Percentiles rank a stretch among this genome's conserved stretches.
phyloP scores from a whole-genome alignment of 305 asterid species.

The Nicotiana rustica region DNA sequence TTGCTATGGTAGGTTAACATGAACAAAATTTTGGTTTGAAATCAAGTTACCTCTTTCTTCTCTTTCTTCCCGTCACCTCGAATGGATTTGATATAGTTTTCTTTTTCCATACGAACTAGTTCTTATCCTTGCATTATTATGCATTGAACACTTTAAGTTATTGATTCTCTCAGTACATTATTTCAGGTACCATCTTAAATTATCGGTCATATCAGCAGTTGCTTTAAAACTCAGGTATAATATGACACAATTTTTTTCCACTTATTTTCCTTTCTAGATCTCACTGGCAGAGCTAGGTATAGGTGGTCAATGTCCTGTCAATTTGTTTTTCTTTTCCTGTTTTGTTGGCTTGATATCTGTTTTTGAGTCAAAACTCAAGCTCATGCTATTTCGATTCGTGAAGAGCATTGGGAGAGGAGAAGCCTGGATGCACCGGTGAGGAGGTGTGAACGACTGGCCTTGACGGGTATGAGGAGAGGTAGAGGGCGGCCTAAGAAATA shows the following conservation, averaged over 20 bases:
- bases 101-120: not conserved
- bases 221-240: constrained; percentile 64
- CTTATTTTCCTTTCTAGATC: not conserved
- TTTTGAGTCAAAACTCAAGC: not conserved
- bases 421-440: no score
- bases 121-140: constrained; percentile 3
- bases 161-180: not conserved
- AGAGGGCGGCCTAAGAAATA: no score
- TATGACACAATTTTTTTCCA: not conserved
- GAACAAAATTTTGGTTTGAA: not conserved
- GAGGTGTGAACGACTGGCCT: no score
- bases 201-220: constrained; percentile 63
- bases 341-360: not conserved
- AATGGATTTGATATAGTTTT: constrained; percentile 4
- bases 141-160: not conserved
- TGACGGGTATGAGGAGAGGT: no score
- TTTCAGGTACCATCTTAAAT: constrained; percentile 73
- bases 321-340: not conserved
- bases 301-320: not conserved
- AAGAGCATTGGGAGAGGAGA: not conserved
- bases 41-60: constrained; percentile 11
- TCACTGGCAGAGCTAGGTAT: not conserved
- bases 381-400: not conserved
- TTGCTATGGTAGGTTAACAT: not conserved
- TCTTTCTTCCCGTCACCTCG: not conserved